Percentiles rank a stretch among this genome's conserved stretches.
phyloP scores from a whole-genome alignment of 1,284 basidiomycete species.

The Schizopora paradoxa region DNA sequence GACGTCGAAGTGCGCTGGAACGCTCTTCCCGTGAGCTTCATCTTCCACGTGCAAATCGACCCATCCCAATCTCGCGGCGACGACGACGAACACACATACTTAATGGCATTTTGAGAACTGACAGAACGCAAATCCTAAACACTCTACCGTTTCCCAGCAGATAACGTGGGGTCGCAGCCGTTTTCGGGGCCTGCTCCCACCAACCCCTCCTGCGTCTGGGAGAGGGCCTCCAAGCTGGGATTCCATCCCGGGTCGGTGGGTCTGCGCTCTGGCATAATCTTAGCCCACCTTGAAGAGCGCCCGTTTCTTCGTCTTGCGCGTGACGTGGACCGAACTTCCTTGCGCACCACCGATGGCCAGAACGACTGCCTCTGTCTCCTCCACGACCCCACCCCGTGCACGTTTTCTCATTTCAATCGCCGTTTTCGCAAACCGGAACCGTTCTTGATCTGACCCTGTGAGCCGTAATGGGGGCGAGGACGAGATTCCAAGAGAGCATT shows the following conservation, averaged over 20 bases:
- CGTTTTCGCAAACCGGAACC: constrained; percentile 87
- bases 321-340: constrained; percentile 77
- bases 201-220: background rate
- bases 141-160: background rate
- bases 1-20: background rate
- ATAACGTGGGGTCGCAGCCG: background rate
- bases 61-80: background rate
- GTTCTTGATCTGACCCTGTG: constrained; percentile 72
- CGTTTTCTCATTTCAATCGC: constrained; percentile 76
- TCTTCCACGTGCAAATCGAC: background rate
- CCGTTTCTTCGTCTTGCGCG: constrained; percentile 77
- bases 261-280: constrained; percentile 33
- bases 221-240: too few relatives aligned
- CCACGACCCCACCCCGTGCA: constrained; percentile 55
- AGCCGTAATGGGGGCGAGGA: constrained; percentile 5
- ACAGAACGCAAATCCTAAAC: constrained; percentile 14
- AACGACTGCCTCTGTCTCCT: constrained; percentile 85
- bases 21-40: background rate
- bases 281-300: constrained; percentile 84
- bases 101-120: background rate
- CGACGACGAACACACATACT: background rate
- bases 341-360: constrained; percentile 66
- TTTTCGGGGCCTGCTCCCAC: background rate
- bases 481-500: background rate
- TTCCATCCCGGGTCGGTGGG: too few relatives aligned